Evolutionary conservation across 345 rosid genomes (phyloP).

Genomic region (Abelmoschus esculentus): DNA sequence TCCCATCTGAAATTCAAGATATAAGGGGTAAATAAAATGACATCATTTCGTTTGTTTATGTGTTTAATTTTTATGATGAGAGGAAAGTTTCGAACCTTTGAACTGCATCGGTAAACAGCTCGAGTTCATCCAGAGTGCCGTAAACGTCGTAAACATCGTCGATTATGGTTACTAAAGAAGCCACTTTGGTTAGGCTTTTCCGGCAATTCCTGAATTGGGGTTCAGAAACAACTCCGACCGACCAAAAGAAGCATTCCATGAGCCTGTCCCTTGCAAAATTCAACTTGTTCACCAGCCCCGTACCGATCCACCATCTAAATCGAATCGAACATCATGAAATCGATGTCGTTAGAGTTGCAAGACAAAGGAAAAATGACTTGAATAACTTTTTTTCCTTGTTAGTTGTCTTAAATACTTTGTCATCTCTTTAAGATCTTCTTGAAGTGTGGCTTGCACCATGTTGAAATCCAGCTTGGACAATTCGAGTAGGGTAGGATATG

Average conservation of each 20-base stretch:
- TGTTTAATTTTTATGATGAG: neutral
- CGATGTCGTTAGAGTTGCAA: neutral
- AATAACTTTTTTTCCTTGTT: neutral
- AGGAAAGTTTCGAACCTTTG: neutral
- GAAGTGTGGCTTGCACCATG: conserved; percentile 26
- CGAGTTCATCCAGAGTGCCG: neutral
- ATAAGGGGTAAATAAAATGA: too few species aligned
- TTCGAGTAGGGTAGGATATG: conserved; percentile 19
- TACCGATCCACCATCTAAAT: conserved; percentile 35
- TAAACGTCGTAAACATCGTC: conserved; percentile 30
- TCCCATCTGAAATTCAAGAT: conserved; percentile 34
- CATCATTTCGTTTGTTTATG: too few species aligned
- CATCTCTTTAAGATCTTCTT: conserved; percentile 26
- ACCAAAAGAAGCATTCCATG: conserved; percentile 44
- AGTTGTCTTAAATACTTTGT: conserved; percentile 16
- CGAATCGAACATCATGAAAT: neutral
- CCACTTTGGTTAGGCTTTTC: conserved; percentile 29
- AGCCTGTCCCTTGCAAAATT: conserved; percentile 40
- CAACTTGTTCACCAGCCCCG: conserved; percentile 23
- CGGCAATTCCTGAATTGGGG: conserved; percentile 24
- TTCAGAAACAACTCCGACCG: conserved; percentile 23
- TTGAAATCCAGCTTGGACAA: conserved; percentile 42
- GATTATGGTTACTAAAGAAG: conserved; percentile 23
- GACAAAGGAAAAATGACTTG: neutral
- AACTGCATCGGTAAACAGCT: neutral